Base-by-base conservation (phyloP, 2,329 filamentous ascomycete species). In the Colletotrichum noveboracense region DNA sequence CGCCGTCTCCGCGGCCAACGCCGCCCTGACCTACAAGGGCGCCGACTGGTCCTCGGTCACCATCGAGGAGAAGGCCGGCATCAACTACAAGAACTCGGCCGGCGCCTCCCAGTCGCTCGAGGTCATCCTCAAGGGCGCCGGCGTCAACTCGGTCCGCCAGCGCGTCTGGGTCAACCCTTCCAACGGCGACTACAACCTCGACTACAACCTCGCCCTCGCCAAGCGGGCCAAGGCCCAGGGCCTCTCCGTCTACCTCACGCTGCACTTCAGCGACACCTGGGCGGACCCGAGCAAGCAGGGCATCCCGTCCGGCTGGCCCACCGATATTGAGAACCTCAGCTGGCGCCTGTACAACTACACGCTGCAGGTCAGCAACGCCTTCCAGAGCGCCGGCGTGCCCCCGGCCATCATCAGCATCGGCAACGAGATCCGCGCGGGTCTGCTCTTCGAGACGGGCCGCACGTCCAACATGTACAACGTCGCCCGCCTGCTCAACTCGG, bases 321-420 rank as follows among this genome's bases (percentile, higher is more conserved):
- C 87, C 0, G 87, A 86, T 71, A 88, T 93, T 67, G 88, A 90
- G 34, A 87, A 89, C 69, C 86, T 95, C 2, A 81, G 91, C 3
- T 91, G 88, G 87, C 86, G 89, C 79, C 82, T 95, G 13, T 94
- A 94, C 84, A 92, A 93, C 83, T 95, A 95, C 83, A 95, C 93
- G 0, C 83, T 89, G 6, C 86, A 88, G 5, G 89, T 93, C 0
- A 89, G 90, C 74, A 91, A 95, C 80, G 83, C 87, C 18, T 94
- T 95, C 79, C 87, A 90, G 2, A 82, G 82, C 0, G 88, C 89
- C 18, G 87, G 88, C 5, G 86, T 94, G 26, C 83, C 86, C 5
- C 89, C 93, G 0, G 85, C 87, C 3, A 91, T 95, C 66, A 89
- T 95, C 66, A 93, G 91, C 18, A 93, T 95, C 77, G 94, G 94